phyloP scores from a whole-genome alignment of 1,284 basidiomycete genomes.

The Leccinum subrobustum region DNA sequence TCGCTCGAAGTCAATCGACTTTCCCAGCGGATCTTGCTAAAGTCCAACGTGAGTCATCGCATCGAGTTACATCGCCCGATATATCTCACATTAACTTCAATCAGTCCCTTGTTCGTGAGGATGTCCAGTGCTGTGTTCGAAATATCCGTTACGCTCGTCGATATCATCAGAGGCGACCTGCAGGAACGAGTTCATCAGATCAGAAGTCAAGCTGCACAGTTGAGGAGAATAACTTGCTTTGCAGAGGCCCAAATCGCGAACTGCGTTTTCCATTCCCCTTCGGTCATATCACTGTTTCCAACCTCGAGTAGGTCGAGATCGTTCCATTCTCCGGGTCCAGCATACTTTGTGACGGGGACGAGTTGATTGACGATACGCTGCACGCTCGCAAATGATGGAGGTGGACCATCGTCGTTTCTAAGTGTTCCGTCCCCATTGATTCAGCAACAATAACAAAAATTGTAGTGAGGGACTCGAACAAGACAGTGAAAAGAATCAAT shows the following conservation, averaged over 20 bases:
- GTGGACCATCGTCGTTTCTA: conserved; percentile 50
- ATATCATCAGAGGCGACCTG: conserved; percentile 15
- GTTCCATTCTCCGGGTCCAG: conserved; percentile 45
- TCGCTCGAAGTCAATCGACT: conserved; percentile 46
- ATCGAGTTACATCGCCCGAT: neutral
- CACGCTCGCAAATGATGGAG: conserved; percentile 45
- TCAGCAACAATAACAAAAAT: neutral
- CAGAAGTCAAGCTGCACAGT: neutral
- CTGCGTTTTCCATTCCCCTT: conserved; percentile 45
- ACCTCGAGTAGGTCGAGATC: conserved; percentile 51
- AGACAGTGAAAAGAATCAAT: neutral
- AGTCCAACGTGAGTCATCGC: neutral
- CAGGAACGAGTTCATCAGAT: neutral
- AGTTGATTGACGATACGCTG: conserved; percentile 51
- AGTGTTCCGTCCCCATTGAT: neutral
- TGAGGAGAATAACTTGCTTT: conserved; percentile 2
- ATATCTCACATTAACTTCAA: conserved; percentile 10
- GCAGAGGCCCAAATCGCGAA: conserved; percentile 45
- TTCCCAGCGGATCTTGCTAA: conserved; percentile 49
- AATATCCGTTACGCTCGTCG: conserved; percentile 8
- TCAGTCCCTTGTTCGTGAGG: conserved; percentile 8
- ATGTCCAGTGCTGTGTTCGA: conserved; percentile 3
- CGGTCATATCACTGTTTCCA: conserved; percentile 43
- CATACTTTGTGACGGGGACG: conserved; percentile 47
- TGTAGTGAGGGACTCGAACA: neutral